phyloP scores from a whole-genome alignment of 2,329 filamentous ascomycete species.

The Mycocentrospora acerina region DNA sequence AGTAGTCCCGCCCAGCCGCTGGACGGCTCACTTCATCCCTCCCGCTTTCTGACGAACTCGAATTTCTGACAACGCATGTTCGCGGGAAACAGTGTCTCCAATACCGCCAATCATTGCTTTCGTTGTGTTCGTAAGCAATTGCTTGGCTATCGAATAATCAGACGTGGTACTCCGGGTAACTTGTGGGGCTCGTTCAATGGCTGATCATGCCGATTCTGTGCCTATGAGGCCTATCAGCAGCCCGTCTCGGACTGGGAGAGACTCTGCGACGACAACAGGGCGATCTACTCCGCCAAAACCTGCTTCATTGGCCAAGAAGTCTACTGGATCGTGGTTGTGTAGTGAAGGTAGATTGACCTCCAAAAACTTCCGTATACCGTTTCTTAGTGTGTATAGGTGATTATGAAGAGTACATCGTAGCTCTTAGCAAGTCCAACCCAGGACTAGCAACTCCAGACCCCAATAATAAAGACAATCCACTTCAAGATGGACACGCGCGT shows the following conservation, averaged over 20 bases:
- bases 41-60: conserved; percentile 3
- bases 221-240: conserved; percentile 4
- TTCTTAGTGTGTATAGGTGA: conserved; percentile 19
- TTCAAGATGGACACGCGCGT: conserved; percentile 21
- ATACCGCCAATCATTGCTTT: not conserved
- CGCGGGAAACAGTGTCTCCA: not conserved
- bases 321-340: conserved; percentile 31
- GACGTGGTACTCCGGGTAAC: no score
- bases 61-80: not conserved
- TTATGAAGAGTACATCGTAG: conserved; percentile 32
- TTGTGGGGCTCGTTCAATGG: conserved; percentile 3
- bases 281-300: conserved; percentile 7
- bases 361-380: not conserved
- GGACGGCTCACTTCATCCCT: conserved; percentile 11
- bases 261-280: conserved; percentile 1
- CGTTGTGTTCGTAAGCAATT: not conserved
- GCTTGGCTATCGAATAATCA: no score
- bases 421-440: conserved; percentile 31
- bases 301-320: conserved; percentile 1
- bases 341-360: conserved; percentile 18
- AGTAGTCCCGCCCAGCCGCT: conserved; percentile 9
- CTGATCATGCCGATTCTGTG: not conserved
- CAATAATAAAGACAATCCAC: conserved; percentile 21
- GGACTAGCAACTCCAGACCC: conserved; percentile 33
- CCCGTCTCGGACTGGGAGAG: conserved; percentile 1